A percentile compares a stretch with the other conserved stretches of the same genome.
Conservation (phyloP, 139 green algal genomes). For the Ulvella scutata region DNA sequence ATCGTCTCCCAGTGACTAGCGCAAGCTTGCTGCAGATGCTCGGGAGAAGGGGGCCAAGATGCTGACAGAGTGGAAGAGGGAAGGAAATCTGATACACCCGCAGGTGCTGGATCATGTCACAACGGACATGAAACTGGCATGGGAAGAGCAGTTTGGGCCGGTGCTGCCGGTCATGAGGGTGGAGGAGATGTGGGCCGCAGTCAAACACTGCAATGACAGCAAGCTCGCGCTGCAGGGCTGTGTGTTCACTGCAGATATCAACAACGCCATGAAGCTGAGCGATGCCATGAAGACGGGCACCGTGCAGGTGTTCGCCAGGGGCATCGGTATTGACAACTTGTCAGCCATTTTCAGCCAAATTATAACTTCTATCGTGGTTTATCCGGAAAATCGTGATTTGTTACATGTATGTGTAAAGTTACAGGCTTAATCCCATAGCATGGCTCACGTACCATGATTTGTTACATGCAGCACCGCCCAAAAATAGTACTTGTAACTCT, state of each 20-base stretch:
- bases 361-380: too few species aligned
- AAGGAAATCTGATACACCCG: conserved; percentile 91
- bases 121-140: conserved; percentile 74
- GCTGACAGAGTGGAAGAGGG: conserved; percentile 13
- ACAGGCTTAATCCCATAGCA: too few species aligned
- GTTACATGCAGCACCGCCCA: too few species aligned
- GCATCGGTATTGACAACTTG: too few species aligned
- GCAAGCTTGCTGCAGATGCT: conserved; percentile 26
- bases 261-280: conserved; percentile 65
- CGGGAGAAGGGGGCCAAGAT: conserved; percentile 26
- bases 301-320: conserved; percentile 76
- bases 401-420: too few species aligned
- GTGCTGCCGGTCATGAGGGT: conserved; percentile 85
- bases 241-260: conserved; percentile 85
- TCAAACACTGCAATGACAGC: conserved; percentile 76
- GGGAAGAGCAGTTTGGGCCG: conserved; percentile 95
- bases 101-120: conserved; percentile 79
- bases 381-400: too few species aligned
- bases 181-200: conserved; percentile 44
- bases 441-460: too few species aligned
- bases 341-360: too few species aligned
- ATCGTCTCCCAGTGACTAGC: too few species aligned
- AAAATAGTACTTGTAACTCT: too few species aligned
- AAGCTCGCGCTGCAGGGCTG: conserved; percentile 79
- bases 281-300: conserved; percentile 92